phyloP scores from a whole-genome alignment of 179 eudicot species.

The Beta macrorhiza region DNA sequence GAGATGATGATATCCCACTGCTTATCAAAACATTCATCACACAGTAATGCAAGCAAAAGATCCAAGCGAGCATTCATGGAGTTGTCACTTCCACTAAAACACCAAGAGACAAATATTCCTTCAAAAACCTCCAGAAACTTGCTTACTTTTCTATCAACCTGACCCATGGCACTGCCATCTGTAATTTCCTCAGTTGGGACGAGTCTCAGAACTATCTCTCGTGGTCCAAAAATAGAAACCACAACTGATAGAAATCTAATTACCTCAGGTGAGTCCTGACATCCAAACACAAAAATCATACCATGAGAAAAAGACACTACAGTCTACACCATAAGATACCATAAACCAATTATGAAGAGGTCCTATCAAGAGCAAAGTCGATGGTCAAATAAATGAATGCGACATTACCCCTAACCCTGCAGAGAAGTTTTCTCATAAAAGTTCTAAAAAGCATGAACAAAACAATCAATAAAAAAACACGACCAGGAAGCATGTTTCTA shows the following conservation, averaged over 20 bases:
- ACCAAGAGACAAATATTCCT: conserved; percentile 72
- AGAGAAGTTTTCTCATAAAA: neutral
- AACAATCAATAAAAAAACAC: neutral
- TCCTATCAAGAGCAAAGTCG: neutral
- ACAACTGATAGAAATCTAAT: conserved; percentile 52
- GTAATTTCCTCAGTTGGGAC: conserved; percentile 26
- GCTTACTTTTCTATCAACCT: conserved; percentile 31
- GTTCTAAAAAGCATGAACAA: neutral
- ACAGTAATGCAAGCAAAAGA: conserved; percentile 75
- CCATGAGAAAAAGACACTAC: conserved; percentile 5
- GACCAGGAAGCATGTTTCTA: neutral
- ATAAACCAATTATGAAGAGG: neutral
- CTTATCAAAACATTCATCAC: conserved; percentile 55
- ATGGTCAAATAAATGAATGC: no score
- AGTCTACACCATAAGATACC: neutral
- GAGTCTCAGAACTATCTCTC: conserved; percentile 45
- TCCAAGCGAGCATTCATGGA: conserved; percentile 59
- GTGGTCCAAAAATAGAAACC: conserved; percentile 72
- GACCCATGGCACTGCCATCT: conserved; percentile 24
- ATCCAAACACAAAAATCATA: conserved; percentile 18
- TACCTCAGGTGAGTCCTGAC: conserved; percentile 75
- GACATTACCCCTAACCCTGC: neutral
- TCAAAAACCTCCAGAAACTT: conserved; percentile 63
- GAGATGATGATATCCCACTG: conserved; percentile 73
- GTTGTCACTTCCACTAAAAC: conserved; percentile 51